These are phyloP conservation scores for Phytophthora sojae DNA, from an alignment of 352 stramenopile species.

Conservation along the genomic window DNA sequence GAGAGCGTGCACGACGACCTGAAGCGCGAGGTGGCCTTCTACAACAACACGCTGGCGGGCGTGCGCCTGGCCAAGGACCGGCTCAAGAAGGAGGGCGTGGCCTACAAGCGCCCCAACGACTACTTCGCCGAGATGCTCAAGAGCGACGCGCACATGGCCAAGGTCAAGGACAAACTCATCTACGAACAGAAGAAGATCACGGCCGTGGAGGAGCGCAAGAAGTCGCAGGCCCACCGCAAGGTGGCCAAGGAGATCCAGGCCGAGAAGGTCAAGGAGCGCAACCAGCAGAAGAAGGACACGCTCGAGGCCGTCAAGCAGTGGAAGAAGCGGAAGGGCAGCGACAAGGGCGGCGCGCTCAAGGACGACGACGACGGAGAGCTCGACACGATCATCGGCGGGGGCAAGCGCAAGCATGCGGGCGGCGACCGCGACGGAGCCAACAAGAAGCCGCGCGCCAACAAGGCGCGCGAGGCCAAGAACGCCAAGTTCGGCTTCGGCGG, in stretches of 20 bases:
- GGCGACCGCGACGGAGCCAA: slow-evolving; percentile 57
- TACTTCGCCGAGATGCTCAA: slow-evolving; percentile 99
- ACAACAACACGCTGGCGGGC: slow-evolving; percentile 91
- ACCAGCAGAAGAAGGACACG: slow-evolving; percentile 90
- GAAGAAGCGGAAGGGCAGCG: slow-evolving; percentile 87
- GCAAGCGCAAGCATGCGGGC: slow-evolving; percentile 55
- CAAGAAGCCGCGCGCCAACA: slow-evolving; percentile 82
- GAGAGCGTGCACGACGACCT: slow-evolving; percentile 89
- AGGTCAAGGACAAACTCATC: slow-evolving; percentile 98
- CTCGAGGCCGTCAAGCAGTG: slow-evolving; percentile 89
- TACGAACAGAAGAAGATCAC: slow-evolving; percentile 99
- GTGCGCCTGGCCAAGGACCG: slow-evolving; percentile 79
- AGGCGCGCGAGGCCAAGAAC: slow-evolving; percentile 72
- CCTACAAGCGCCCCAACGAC: slow-evolving; percentile 96
- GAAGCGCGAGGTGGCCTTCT: slow-evolving; percentile 96
- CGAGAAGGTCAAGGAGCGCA: slow-evolving; percentile 84
- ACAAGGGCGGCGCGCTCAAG: slow-evolving; percentile 64
- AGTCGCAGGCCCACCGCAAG: slow-evolving; percentile 96
- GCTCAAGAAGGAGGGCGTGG: slow-evolving; percentile 71
- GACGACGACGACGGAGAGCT: slow-evolving; percentile 73
- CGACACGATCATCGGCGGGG: slow-evolving; percentile 66
- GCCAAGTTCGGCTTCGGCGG: slow-evolving; percentile 90
- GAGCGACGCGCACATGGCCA: slow-evolving; percentile 95
- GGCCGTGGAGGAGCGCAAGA: slow-evolving; percentile 97
- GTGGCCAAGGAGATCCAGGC: slow-evolving; percentile 96